Percentiles rank a stretch among this genome's conserved stretches.
Conservation (phyloP, 75 land plant genomes). For the Picea glauca region DNA sequence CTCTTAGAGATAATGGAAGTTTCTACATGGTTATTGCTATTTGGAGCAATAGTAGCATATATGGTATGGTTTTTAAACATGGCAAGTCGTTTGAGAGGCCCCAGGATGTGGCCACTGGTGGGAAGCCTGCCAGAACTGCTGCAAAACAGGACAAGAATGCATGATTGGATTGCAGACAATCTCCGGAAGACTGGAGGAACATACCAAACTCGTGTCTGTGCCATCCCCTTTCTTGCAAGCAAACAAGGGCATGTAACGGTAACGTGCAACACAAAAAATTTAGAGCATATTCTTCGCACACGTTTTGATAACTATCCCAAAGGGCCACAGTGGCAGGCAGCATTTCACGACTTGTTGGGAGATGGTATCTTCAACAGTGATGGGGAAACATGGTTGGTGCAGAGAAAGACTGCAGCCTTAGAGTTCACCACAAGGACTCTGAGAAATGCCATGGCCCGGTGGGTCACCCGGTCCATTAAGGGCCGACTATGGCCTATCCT, state of each 20-base stretch:
- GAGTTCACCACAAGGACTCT: conserved; percentile 77
- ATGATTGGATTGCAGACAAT: conserved; percentile 80
- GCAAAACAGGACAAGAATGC: conserved; percentile 47
- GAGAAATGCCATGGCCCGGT: conserved; percentile 60
- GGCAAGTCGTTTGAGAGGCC: conserved; percentile 34
- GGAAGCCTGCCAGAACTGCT: conserved; percentile 65
- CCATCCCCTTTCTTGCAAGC: conserved; percentile 41
- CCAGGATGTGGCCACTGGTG: conserved; percentile 70
- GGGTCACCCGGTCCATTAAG: conserved; percentile 48
- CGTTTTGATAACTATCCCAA: conserved; percentile 73
- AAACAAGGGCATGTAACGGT: conserved; percentile 46
- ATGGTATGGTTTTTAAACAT: conserved; percentile 38
- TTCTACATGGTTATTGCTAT: conserved; percentile 16
- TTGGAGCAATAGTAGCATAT: conserved; percentile 25
- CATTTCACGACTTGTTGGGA: conserved; percentile 61
- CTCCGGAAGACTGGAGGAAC: conserved; percentile 57
- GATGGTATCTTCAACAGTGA: conserved; percentile 84
- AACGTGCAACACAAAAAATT: conserved; percentile 57
- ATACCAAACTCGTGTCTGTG: conserved; percentile 53
- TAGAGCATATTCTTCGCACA: conserved; percentile 57
- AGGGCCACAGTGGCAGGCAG: conserved; percentile 52
- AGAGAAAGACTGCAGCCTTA: conserved; percentile 76
- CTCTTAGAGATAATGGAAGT: neutral
- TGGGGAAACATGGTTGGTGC: conserved; percentile 67
- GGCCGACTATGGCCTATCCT: conserved; percentile 45